Evolutionary conservation across 257 asterid genomes (phyloP), one percentile per base, ranked within the genome.

Genomic region (Nicotiana benthamiana): DNA sequence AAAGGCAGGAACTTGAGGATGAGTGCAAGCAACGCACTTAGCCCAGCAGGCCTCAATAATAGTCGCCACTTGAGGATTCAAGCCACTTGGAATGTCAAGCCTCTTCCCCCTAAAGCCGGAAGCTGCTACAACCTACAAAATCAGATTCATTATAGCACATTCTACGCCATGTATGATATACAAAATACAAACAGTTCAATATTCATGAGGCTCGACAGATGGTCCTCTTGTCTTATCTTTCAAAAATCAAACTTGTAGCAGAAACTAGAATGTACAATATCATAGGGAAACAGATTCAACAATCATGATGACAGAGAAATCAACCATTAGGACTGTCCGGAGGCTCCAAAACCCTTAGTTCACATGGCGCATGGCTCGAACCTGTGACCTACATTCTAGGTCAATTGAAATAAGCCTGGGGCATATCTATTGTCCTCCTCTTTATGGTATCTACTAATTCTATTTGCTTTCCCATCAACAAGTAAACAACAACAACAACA

Each of bases 21-120:
- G 26, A 63, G 57, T 51, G 68, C 66, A 27, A 24, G 78, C 52
- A 83, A 81, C 77, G 9, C 86, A 95, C 99, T 89, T 89, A 81
- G 92, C 90, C 96, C 97, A 95, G 91, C 99, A 92, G 59, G 91
- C 87, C 82, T 91, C 97, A 80, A 95, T 95, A 75, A 93, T 79
- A 75, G 89, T 89, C 77, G 97, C 96, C 84, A 95, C 82, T 79
- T 87, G 93, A 83, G 94, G 95, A 89, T 95, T 92, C 76, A 91
- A 63, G 59, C 89, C 94, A 26, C 79, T 83, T 22, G 99, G 97
- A 74, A 93, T 91, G 74, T 95, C 97, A 83, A 92, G 97, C 83
- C 97, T 90, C 85, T 85, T 92, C 61, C 91, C 86, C 86, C 92
- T 88, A 65, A 95, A 95, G 62, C 93, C 98, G 83, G 93, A 97